phyloP scores from a whole-genome alignment of 345 rosid genomes.

The Erucastrum elatum region DNA sequence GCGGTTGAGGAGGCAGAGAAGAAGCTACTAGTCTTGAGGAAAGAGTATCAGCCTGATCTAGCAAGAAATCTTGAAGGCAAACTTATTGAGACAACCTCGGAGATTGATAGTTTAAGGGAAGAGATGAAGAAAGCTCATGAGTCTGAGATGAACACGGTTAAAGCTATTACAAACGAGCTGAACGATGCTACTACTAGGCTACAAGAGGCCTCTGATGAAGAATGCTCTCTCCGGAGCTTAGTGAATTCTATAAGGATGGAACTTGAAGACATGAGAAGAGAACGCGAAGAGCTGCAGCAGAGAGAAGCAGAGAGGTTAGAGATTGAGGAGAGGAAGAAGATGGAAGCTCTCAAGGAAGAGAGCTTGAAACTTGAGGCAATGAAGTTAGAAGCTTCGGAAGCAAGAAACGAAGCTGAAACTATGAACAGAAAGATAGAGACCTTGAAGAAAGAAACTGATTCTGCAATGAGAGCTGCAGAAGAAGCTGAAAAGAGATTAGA shows the following conservation, averaged over 20 bases:
- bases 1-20: conserved; percentile 54
- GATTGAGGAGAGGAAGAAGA: conserved; percentile 9
- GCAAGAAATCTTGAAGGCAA: conserved; percentile 51
- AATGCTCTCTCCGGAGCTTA: conserved; percentile 48
- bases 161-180: conserved; percentile 58
- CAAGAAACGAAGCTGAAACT: conserved; percentile 56
- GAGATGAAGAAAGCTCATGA: conserved; percentile 71
- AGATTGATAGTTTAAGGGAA: conserved; percentile 60
- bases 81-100: conserved; percentile 54
- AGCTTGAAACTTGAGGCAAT: conserved; percentile 43
- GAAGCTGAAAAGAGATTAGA: conserved; percentile 56
- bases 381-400: conserved; percentile 48
- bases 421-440: conserved; percentile 43
- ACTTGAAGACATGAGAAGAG: conserved; percentile 54
- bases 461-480: conserved; percentile 36
- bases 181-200: conserved; percentile 68
- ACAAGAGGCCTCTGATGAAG: conserved; percentile 63
- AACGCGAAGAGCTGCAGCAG: conserved; percentile 37
- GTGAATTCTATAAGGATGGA: conserved; percentile 52
- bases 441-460: conserved; percentile 53
- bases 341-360: conserved; percentile 34
- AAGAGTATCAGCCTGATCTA: conserved; percentile 56
- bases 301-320: conserved; percentile 43
- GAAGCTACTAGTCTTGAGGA: conserved; percentile 44
- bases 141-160: conserved; percentile 46